Percentiles rank a stretch among this genome's conserved stretches.
Evolutionary conservation across 2,329 filamentous ascomycete species (phyloP).

Genomic region (Sporothrix dimorphospora): DNA sequence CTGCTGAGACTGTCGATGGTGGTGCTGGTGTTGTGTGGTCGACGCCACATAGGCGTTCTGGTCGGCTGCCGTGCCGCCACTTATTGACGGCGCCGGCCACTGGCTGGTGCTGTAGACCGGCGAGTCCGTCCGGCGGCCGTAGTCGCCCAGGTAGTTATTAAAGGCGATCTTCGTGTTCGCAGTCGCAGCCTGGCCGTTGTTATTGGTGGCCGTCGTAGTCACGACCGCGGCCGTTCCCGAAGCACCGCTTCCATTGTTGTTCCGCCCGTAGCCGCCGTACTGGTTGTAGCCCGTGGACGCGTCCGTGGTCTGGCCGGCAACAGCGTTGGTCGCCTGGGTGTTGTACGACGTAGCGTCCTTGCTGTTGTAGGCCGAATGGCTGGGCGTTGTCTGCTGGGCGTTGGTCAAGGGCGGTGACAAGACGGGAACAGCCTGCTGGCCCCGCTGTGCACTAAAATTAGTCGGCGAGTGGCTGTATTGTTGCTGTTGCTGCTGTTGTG

Average conservation of each 20-base stretch:
- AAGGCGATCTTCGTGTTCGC: slow-evolving; percentile 21
- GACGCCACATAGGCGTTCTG: background rate
- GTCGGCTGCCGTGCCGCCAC: background rate
- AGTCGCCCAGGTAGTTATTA: slow-evolving; percentile 24
- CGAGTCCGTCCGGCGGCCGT: slow-evolving; percentile 15
- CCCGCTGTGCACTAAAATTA: background rate
- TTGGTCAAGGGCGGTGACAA: slow-evolving; percentile 5
- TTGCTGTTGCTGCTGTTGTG: slow-evolving; percentile 10
- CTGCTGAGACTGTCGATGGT: background rate
- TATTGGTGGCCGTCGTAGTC: background rate
- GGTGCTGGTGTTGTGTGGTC: background rate
- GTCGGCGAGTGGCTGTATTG: background rate
- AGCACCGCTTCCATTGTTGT: slow-evolving; percentile 8
- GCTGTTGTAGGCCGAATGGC: background rate
- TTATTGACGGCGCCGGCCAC: slow-evolving; percentile 7
- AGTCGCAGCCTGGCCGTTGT: slow-evolving; percentile 30
- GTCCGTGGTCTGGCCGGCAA: background rate
- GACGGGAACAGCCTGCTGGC: background rate
- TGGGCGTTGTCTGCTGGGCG: background rate
- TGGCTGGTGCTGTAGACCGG: slow-evolving; percentile 1
- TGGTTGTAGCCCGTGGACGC: slow-evolving; percentile 3
- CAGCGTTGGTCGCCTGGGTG: background rate
- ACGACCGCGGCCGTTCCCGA: slow-evolving; percentile 36
- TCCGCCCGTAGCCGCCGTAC: slow-evolving; percentile 12
- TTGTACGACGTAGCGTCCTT: background rate